Conservation (phyloP, 2,329 filamentous ascomycete genomes). For the Herpotrichia juniperi region DNA sequence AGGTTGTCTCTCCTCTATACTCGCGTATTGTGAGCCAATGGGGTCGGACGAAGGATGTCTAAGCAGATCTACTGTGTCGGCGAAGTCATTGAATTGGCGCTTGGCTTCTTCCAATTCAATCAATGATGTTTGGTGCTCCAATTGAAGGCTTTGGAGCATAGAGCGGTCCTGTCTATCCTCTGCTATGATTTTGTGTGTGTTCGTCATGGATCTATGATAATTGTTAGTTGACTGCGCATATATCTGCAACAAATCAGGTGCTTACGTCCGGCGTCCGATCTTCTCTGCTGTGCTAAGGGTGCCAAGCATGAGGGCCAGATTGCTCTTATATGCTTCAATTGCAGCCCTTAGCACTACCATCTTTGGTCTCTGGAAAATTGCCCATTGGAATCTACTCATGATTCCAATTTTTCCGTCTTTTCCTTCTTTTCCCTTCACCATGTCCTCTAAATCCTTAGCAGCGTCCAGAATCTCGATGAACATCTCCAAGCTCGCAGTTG, state of each 20-base stretch:
- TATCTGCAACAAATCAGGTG: neutral
- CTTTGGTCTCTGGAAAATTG: constrained; percentile 27
- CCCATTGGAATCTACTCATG: constrained; percentile 20
- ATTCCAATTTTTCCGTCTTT: constrained; percentile 21
- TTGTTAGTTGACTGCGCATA: neutral
- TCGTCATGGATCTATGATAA: constrained; percentile 1
- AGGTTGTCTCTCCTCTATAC: neutral
- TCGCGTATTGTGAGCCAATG: neutral
- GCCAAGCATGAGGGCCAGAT: constrained; percentile 24
- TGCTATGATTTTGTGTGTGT: neutral
- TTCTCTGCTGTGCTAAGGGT: constrained; percentile 29
- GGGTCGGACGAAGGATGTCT: neutral
- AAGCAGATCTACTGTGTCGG: neutral
- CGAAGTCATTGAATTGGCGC: constrained; percentile 8
- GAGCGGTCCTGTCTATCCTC: constrained; percentile 21
- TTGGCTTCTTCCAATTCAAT: constrained; percentile 21
- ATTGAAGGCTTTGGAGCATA: constrained; percentile 18
- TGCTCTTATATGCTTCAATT: constrained; percentile 29
- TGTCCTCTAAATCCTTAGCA: constrained; percentile 9
- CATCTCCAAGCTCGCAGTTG: constrained; percentile 23
- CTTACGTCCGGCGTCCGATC: constrained; percentile 16
- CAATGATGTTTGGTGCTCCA: constrained; percentile 21
- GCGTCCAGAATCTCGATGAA: constrained; percentile 27
- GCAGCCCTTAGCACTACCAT: constrained; percentile 21
- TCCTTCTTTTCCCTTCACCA: constrained; percentile 20